Base-by-base conservation (phyloP, 2,329 filamentous ascomycete species). In the Xylariales sp. region DNA sequence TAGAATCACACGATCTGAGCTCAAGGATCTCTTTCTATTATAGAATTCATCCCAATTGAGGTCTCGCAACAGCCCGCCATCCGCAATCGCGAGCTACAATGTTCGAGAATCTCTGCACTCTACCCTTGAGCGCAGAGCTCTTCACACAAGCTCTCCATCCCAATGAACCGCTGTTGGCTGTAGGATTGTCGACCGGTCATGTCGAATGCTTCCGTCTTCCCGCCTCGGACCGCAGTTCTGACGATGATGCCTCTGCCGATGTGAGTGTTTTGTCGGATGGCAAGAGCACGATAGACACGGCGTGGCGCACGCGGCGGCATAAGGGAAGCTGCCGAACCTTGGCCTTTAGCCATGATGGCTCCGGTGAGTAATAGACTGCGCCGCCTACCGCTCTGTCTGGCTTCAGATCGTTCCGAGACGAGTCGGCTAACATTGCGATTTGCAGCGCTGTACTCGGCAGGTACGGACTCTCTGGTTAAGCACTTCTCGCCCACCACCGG, bases 281-380 rank as follows among this genome's bases (percentile, higher is more conserved):
- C 9, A 84, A 77, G 48, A 85, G 83, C 31, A 79, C 83, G 42
- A 86, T 97, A 48, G 86, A 90, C 52, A 88, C 84, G 1, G 69
- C 82, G 45, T 98, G 93, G 93, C 78, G 80, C 54, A 97, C 93
- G 4, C 76, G 82, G 51, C 77, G 93, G 46, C 93, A 98, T 68
- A 95, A 95, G 70, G 91, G 89, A 10, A 96, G 89, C 72, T 97
- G 91, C 60, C 78, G 93, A 40, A 83, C 80, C 46, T 68, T 97
- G 42, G 80, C 76, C 4, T 97, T 90, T 65, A 84, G 81, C 49
- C 64, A 80, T 43, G 90, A 96, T 60, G 93, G 91, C 12, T 69
- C 78, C 50, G 73, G 82, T 71, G 64, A 74, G 66, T 81, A 72
- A 51, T n/a, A n/a, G n/a, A n/a, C n/a, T n/a, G n/a, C n/a, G n/a